These are phyloP conservation scores for Elaeagnus macrophylla DNA, from an alignment of 306 rosid genomes.

Conservation along the genomic window DNA sequence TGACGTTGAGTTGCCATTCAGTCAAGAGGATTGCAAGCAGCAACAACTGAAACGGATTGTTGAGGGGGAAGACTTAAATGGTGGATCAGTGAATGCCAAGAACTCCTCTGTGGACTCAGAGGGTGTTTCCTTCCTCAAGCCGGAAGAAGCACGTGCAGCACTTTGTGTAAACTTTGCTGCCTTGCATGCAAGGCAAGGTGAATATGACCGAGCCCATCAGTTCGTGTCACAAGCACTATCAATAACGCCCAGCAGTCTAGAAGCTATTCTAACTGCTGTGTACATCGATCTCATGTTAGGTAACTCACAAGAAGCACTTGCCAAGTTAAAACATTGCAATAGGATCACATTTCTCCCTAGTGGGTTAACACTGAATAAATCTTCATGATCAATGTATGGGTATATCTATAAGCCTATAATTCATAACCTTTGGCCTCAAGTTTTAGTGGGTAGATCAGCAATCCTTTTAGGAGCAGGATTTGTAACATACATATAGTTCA, in stretches of 20 bases:
- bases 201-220: conserved; percentile 52
- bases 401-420: too few species aligned
- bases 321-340: conserved; percentile 67
- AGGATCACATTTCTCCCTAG: conserved; percentile 56
- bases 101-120: conserved; percentile 26
- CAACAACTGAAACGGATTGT: conserved; percentile 43
- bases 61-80: conserved; percentile 59
- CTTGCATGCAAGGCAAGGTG: conserved; percentile 71
- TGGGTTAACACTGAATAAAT: conserved; percentile 56
- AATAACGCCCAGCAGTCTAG: conserved; percentile 59
- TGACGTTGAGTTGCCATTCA: conserved; percentile 60
- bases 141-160: conserved; percentile 78
- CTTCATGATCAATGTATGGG: conserved; percentile 60
- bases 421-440: conserved; percentile 33
- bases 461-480: conserved; percentile 67
- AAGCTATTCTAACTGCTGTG: conserved; percentile 71
- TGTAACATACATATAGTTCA: conserved; percentile 91
- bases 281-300: conserved; percentile 74
- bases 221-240: conserved; percentile 64
- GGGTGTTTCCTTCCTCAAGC: conserved; percentile 56
- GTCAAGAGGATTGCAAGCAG: conserved; percentile 63
- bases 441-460: conserved; percentile 67
- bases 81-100: conserved; percentile 46
- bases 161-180: conserved; percentile 78
- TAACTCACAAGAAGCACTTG: conserved; percentile 67